These are phyloP conservation scores for Diplosphaera chodatii DNA, from an alignment of 139 green algal species.

Conservation along the genomic window DNA sequence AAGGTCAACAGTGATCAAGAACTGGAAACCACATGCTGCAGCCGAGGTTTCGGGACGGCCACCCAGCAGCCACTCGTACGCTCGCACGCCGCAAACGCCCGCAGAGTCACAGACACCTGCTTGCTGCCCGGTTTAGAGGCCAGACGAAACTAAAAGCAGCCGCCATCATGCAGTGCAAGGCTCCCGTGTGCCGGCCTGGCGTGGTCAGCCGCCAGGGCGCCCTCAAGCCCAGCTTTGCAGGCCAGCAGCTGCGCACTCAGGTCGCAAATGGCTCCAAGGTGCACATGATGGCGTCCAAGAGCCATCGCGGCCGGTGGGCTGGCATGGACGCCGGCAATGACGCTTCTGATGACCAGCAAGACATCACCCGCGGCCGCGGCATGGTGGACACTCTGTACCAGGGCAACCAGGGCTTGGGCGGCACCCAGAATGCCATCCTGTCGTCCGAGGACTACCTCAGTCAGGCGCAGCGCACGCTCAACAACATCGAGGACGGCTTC, in stretches of 20 bases:
- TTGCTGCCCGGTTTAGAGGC: no score
- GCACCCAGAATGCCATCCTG: slow-evolving; percentile 90
- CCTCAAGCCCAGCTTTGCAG: not conserved
- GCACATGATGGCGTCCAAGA: not conserved
- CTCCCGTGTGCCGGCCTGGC: not conserved
- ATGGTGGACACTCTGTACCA: slow-evolving; percentile 97
- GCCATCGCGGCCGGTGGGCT: not conserved
- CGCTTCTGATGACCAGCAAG: slow-evolving; percentile 56
- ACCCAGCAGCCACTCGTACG: no score
- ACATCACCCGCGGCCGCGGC: slow-evolving; percentile 85
- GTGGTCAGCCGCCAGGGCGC: not conserved
- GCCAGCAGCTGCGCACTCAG: not conserved
- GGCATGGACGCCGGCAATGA: not conserved
- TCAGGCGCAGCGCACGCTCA: slow-evolving; percentile 56
- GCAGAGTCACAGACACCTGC: no score
- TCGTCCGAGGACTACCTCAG: slow-evolving; percentile 84
- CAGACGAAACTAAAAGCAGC: no score
- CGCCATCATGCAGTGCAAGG: not conserved
- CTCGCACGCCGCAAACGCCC: no score
- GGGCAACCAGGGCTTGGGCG: slow-evolving; percentile 56
- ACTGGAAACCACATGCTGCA: no score
- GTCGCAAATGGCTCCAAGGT: not conserved
- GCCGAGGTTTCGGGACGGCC: no score
- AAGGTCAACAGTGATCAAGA: no score
- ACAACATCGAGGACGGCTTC: slow-evolving; percentile 92